Percentiles rank a stretch among this genome's conserved stretches.
Evolutionary conservation across 306 rosid species (phyloP).

Genomic region (Trifolium subterraneum): DNA sequence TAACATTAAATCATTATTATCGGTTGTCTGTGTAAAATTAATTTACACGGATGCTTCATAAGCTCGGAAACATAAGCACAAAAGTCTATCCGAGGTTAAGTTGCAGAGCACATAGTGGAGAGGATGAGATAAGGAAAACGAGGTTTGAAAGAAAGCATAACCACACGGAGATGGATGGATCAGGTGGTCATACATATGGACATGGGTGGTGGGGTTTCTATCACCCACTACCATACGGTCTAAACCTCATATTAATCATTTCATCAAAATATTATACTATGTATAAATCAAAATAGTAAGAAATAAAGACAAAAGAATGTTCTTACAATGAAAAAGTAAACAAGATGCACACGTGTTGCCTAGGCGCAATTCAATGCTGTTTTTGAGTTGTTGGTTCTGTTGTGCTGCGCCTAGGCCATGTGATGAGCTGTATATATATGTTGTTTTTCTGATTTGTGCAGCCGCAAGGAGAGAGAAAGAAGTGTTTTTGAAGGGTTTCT

Average conservation of each 20-base stretch:
- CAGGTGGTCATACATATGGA: constrained; percentile 17
- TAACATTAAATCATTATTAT: too few relatives aligned
- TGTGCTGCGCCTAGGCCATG: too few relatives aligned
- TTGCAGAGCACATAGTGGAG: constrained; percentile 1
- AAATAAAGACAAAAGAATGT: neutral
- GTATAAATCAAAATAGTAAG: neutral
- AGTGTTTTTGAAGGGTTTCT: too few relatives aligned
- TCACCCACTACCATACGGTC: constrained; percentile 30
- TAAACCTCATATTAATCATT: neutral
- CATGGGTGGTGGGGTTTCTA: constrained; percentile 42
- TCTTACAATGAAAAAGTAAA: constrained; percentile 7
- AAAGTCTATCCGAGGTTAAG: neutral
- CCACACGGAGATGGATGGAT: constrained; percentile 11
- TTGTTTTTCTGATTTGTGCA: too few relatives aligned
- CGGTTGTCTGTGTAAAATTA: too few relatives aligned
- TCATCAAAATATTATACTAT: neutral
- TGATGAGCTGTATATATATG: too few relatives aligned
- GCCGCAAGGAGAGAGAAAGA: too few relatives aligned
- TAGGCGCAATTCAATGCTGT: too few relatives aligned
- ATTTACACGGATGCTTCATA: too few relatives aligned
- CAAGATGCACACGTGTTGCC: constrained; percentile 22
- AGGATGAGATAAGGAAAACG: constrained; percentile 54
- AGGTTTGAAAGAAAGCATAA: constrained; percentile 33
- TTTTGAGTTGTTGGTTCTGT: too few relatives aligned
- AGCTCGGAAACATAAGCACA: neutral